Evolutionary conservation across 352 stramenopile species (phyloP).

Genomic region (Phytopythium cucurbitacearum): DNA sequence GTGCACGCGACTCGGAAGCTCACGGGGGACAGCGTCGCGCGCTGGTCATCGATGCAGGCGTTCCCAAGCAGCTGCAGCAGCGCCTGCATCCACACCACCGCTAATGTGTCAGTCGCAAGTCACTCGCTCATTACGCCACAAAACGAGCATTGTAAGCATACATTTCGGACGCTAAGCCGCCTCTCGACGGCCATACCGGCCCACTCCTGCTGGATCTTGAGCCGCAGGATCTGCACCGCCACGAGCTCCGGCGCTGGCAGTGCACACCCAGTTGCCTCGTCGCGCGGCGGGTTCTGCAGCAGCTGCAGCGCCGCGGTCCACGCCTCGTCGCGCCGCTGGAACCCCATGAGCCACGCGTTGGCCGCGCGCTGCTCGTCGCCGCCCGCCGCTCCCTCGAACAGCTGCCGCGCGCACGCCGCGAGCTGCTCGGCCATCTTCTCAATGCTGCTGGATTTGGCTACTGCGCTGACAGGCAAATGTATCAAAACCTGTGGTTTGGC

Average conservation of each 20-base stretch:
- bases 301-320: conserved; percentile 56
- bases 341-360: conserved; percentile 69
- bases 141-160: conserved; percentile 11
- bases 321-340: conserved; percentile 50
- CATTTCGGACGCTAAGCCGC: conserved; percentile 36
- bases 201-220: conserved; percentile 64
- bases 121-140: conserved; percentile 2
- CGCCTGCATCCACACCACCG: conserved; percentile 19
- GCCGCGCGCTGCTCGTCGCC: conserved; percentile 46
- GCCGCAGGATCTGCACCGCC: conserved; percentile 63
- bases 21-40: conserved; percentile 11
- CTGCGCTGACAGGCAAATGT: too few relatives aligned
- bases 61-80: conserved; percentile 37
- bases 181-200: conserved; percentile 23
- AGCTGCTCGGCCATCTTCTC: conserved; percentile 45
- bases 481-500: too few relatives aligned
- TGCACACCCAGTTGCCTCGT: conserved; percentile 13
- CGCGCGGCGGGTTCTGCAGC: conserved; percentile 26
- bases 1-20: conserved; percentile 48
- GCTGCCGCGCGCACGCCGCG: conserved; percentile 44
- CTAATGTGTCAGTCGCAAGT: conserved; percentile 9
- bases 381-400: conserved; percentile 60
- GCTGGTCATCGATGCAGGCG: conserved; percentile 18
- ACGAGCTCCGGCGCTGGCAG: conserved; percentile 41
- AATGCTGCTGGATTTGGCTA: neutral